Conservation (phyloP, 139 green algal genomes). For the Trebouxia sp. region DNA sequence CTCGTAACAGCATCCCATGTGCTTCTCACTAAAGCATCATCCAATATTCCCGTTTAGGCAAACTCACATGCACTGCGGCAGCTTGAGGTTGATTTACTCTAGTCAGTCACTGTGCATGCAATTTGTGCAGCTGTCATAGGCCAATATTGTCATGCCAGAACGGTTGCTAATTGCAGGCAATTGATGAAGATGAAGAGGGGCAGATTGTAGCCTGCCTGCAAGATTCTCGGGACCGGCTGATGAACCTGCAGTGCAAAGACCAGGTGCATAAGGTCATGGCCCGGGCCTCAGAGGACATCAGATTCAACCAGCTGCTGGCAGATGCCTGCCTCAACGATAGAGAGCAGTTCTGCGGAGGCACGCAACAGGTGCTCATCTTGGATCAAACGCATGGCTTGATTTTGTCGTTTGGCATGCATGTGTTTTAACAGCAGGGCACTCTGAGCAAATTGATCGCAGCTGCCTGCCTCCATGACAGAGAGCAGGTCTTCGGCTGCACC, state of each 20-base stretch:
- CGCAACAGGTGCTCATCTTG: conserved; percentile 53
- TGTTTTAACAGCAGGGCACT: not conserved
- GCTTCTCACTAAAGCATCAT: too few relatives aligned
- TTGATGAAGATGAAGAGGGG: conserved; percentile 23
- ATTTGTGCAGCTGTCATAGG: too few relatives aligned
- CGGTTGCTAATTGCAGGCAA: conserved; percentile 16
- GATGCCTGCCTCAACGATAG: conserved; percentile 72
- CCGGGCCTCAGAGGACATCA: conserved; percentile 79
- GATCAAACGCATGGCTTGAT: too few relatives aligned
- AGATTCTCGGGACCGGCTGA: conserved; percentile 42
- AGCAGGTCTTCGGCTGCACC: too few relatives aligned
- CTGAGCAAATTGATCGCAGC: too few relatives aligned
- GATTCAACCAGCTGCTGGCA: conserved; percentile 78
- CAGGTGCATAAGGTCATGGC: conserved; percentile 55
- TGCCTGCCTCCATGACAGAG: too few relatives aligned
- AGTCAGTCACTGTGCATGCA: too few relatives aligned
- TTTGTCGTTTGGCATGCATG: not conserved
- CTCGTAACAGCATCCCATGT: too few relatives aligned
- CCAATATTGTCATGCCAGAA: too few relatives aligned
- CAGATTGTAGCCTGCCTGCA: conserved; percentile 27
- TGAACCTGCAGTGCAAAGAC: conserved; percentile 59
- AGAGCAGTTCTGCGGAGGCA: conserved; percentile 53
- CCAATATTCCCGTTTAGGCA: too few relatives aligned
- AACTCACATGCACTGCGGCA: too few relatives aligned
- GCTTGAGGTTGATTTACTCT: too few relatives aligned